Conservation (phyloP, 495 filamentous ascomycete genomes). For the Aspergillus heteromorphus region DNA sequence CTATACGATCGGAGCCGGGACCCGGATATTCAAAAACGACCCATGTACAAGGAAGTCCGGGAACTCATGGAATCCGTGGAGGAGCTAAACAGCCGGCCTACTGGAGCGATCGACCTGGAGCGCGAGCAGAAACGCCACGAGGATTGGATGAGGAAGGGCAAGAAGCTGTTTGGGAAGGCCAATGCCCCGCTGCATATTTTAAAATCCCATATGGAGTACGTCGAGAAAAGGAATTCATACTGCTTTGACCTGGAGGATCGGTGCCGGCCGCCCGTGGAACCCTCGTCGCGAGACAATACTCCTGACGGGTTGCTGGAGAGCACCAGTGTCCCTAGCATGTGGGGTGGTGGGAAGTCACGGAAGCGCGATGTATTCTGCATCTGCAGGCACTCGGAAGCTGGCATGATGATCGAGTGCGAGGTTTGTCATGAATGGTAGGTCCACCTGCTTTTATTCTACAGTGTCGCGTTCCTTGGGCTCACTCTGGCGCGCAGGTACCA, state of each 20-base stretch:
- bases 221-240: conserved; percentile 76
- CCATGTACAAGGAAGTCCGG: conserved; percentile 84
- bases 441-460: conserved; percentile 1
- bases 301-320: conserved; percentile 60
- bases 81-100: conserved; percentile 85
- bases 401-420: conserved; percentile 99
- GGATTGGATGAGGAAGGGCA: conserved; percentile 98
- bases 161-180: conserved; percentile 97
- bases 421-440: conserved; percentile 92
- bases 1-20: conserved; percentile 73
- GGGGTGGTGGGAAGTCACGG: conserved; percentile 44
- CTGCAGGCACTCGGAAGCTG: conserved; percentile 85
- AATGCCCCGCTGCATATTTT: conserved; percentile 96
- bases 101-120: conserved; percentile 86
- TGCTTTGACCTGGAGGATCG: conserved; percentile 93
- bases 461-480: background rate
- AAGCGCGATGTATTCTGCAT: conserved; percentile 92
- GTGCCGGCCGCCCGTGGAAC: conserved; percentile 85
- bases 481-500: conserved; percentile 66
- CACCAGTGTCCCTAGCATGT: conserved; percentile 29
- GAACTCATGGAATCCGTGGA: conserved; percentile 82
- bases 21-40: conserved; percentile 69
- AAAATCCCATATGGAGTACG: conserved; percentile 88
- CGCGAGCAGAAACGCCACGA: conserved; percentile 94
- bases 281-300: conserved; percentile 77